Conservation (phyloP, 192 early-diverging fungal genomes). For the Borealophlyctis nickersoniae region DNA sequence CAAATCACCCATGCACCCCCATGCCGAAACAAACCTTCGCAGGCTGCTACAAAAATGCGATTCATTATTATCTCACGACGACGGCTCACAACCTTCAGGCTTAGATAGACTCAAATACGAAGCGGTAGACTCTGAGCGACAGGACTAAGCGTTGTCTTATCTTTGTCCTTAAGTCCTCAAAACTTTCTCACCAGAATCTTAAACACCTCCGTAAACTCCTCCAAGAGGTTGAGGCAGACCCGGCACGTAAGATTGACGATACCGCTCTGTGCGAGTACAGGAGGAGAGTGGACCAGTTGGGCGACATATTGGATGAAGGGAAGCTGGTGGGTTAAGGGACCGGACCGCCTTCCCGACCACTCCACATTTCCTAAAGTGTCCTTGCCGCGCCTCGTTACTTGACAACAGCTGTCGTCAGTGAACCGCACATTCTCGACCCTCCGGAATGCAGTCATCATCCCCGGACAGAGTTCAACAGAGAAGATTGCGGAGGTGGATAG, state of each 20-base stretch:
- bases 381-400: too few relatives aligned
- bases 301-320: slow-evolving; percentile 10
- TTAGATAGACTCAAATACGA: background rate
- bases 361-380: too few relatives aligned
- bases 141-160: background rate
- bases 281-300: slow-evolving; percentile 24
- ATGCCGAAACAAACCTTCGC: slow-evolving; percentile 29
- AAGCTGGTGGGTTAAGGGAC: slow-evolving; percentile 11
- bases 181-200: slow-evolving; percentile 14
- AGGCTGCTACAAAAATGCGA: slow-evolving; percentile 12
- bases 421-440: slow-evolving; percentile 13
- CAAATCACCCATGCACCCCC: background rate
- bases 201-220: slow-evolving; percentile 19
- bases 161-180: background rate
- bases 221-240: slow-evolving; percentile 12
- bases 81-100: background rate
- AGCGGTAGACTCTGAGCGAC: background rate
- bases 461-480: background rate
- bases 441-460: background rate
- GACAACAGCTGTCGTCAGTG: slow-evolving; percentile 18
- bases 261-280: slow-evolving; percentile 18
- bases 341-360: background rate
- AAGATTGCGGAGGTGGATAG: slow-evolving; percentile 4
- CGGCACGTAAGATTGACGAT: slow-evolving; percentile 13
- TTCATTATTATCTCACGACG: background rate